These are phyloP conservation scores for Urochloa ruziziensis DNA, from an alignment of 176 grass and related monocot genomes.

Conservation along the genomic window DNA sequence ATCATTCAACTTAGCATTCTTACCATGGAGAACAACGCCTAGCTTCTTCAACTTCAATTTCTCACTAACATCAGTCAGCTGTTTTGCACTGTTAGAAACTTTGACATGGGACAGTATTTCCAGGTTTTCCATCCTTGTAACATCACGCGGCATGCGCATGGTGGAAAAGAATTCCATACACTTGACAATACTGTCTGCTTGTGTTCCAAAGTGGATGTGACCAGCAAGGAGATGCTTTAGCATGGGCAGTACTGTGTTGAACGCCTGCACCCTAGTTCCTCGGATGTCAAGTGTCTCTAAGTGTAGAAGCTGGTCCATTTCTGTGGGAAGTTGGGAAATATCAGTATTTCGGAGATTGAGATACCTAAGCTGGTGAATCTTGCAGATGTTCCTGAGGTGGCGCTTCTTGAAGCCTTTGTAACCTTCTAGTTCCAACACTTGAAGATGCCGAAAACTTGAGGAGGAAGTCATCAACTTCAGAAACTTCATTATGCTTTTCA, in stretches of 20 bases:
- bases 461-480: neutral
- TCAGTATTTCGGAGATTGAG: slow-evolving; percentile 19
- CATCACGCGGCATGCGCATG: neutral
- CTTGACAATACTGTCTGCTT: neutral
- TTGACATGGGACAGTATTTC: neutral
- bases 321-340: neutral
- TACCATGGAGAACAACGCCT: neutral
- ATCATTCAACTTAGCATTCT: neutral
- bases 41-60: slow-evolving; percentile 1
- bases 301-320: slow-evolving; percentile 2
- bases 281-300: slow-evolving; percentile 33
- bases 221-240: slow-evolving; percentile 30
- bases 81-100: neutral
- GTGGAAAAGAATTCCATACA: neutral
- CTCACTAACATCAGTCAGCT: neutral
- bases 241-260: neutral
- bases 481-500: neutral
- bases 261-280: slow-evolving; percentile 1
- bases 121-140: neutral
- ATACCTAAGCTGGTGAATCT: slow-evolving; percentile 11
- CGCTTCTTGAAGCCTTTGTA: neutral
- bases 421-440: slow-evolving; percentile 22
- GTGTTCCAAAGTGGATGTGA: neutral
- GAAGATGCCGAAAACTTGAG: neutral
- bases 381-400: neutral